Evolutionary conservation across 345 rosid species (phyloP), one percentile per base, ranked within the genome.

Genomic region (Toxicodendron radicans): DNA sequence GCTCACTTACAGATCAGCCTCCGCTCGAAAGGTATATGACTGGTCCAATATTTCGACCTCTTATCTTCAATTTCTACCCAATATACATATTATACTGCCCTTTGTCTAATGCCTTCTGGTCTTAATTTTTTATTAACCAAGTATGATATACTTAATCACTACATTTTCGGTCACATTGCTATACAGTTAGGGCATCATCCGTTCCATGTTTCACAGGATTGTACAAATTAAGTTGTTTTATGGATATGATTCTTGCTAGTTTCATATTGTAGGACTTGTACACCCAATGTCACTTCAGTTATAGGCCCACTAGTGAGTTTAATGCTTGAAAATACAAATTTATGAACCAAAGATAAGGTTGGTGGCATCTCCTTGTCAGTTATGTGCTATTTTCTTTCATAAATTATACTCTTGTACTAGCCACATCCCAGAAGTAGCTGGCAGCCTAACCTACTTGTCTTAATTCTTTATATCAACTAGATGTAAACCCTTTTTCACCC

Each of bases 1-100:
- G 88, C 75, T 85, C 76, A 90, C 93, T 59, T 92, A 86, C 58
- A 83, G 85, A 71, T 83, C 95, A 4, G 89, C 93, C 74, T 82
- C 86, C 0, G 91, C 95, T 43, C 82, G 93, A n/a, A 83, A 83
- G 92, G 95, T 88, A 38, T 38, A 38, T 38, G 73, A 69, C 58
- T 17, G 64, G 76, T 72, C 76, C 60, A 23, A 23, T 76, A 24
- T 70, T 57, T 54, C 45, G 64, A 10, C 49, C 38, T 58, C 53
- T 45, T 64, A 21, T 45, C 75, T 74, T 62, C 54, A 67, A 68
- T 57, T 61, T 32, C 71, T 72, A 46, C 57, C 52, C 67, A 16
- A 68, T 54, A 58, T 46, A n/a, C 21, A 24, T 59, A 53, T 58
- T 46, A 64, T 33, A 53, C 24, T 18, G 73, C 70, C 68, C 73